These are phyloP conservation scores for Penicillium sp. DNA, from an alignment of 2,329 filamentous ascomycete species.

Conservation along the genomic window DNA sequence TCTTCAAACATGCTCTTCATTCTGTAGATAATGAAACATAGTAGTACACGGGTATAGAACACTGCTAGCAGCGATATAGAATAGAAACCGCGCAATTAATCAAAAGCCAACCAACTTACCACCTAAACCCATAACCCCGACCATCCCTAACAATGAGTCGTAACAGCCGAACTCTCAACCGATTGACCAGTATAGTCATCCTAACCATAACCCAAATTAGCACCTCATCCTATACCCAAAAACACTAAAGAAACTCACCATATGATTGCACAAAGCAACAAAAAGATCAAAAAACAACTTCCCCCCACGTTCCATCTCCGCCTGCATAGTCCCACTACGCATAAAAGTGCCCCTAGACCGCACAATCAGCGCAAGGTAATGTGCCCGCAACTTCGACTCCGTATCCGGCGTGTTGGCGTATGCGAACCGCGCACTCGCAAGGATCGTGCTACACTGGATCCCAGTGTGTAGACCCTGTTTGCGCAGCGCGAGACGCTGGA, in stretches of 20 bases:
- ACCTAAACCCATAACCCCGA: neutral
- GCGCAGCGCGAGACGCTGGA: constrained; percentile 79
- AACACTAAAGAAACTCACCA: constrained; percentile 61
- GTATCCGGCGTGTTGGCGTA: constrained; percentile 86
- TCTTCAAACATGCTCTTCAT: neutral
- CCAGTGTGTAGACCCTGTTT: constrained; percentile 88
- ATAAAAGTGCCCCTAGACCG: constrained; percentile 85
- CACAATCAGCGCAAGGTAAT: constrained; percentile 91
- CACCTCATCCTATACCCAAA: neutral
- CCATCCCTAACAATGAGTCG: neutral
- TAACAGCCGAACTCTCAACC: constrained; percentile 18
- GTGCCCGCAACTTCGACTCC: constrained; percentile 85
- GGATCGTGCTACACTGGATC: constrained; percentile 80
- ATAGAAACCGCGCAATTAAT: neutral
- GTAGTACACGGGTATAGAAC: constrained; percentile 23
- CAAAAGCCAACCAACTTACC: neutral
- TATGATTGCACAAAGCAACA: constrained; percentile 88
- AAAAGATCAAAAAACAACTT: constrained; percentile 92
- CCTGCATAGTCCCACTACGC: constrained; percentile 90
- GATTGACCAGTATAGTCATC: constrained; percentile 27
- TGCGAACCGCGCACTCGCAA: constrained; percentile 83
- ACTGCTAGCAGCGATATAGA: constrained; percentile 2
- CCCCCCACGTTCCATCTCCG: constrained; percentile 86
- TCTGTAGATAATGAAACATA: constrained; percentile 9
- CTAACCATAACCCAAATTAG: constrained; percentile 13